Percentiles rank a stretch among this genome's conserved stretches.
These are phyloP conservation scores for Boletus barrowsii DNA, from an alignment of 768 basidiomycete genomes.

Conservation along the genomic window DNA sequence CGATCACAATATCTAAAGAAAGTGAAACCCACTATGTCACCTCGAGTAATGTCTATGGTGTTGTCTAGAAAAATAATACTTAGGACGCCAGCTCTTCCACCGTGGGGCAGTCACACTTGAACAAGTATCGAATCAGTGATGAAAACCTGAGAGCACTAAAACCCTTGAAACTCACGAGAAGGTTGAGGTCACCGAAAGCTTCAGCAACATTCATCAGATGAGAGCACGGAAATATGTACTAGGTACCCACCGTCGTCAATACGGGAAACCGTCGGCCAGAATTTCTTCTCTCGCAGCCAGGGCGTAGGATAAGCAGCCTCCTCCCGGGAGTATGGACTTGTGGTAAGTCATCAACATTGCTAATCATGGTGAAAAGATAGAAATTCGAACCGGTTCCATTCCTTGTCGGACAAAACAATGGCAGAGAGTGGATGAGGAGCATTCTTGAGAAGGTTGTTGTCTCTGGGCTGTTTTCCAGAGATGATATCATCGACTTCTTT, in stretches of 20 bases:
- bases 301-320: constrained; percentile 88
- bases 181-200: constrained; percentile 93
- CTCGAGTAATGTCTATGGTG: constrained; percentile 19
- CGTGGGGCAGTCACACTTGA: constrained; percentile 80
- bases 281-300: constrained; percentile 84
- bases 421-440: constrained; percentile 88
- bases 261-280: constrained; percentile 93
- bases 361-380: neutral
- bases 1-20: constrained; percentile 44
- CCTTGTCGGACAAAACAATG: constrained; percentile 63
- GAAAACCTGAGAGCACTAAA: constrained; percentile 1
- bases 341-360: constrained; percentile 2
- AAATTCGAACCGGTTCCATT: constrained; percentile 77
- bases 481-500: constrained; percentile 87
- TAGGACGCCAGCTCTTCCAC: constrained; percentile 68
- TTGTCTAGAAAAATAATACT: constrained; percentile 19
- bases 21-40: constrained; percentile 40
- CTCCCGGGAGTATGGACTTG: constrained; percentile 87
- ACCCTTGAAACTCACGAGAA: constrained; percentile 61
- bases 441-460: constrained; percentile 90
- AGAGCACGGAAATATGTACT: neutral
- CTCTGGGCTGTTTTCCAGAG: constrained; percentile 81
- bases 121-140: constrained; percentile 5
- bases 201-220: constrained; percentile 9
- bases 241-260: constrained; percentile 84